phyloP scores from a whole-genome alignment of 2,329 filamentous ascomycete genomes.

The Diaporthe sp. region DNA sequence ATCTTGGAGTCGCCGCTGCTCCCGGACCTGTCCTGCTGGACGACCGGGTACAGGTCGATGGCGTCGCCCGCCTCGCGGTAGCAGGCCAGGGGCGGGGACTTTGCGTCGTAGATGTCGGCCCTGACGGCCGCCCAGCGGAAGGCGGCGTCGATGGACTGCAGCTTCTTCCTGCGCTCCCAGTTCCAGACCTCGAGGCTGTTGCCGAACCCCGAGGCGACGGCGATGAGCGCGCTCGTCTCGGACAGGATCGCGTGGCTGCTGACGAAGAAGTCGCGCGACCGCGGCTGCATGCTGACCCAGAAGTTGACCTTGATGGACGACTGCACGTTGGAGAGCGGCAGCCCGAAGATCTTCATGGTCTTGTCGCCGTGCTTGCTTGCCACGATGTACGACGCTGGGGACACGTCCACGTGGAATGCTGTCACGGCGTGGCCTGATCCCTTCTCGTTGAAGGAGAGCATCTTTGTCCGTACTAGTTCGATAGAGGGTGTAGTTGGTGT shows the following conservation, averaged over 20 bases:
- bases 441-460: constrained; percentile 49
- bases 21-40: constrained; percentile 41
- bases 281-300: constrained; percentile 54
- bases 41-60: constrained; percentile 52
- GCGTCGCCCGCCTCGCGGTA: constrained; percentile 51
- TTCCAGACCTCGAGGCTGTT: constrained; percentile 56
- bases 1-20: background rate
- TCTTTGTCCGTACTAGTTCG: constrained; percentile 40
- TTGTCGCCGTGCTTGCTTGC: constrained; percentile 53
- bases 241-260: constrained; percentile 58
- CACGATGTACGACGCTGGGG: constrained; percentile 50
- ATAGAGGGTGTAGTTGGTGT: background rate
- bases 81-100: constrained; percentile 52
- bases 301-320: constrained; percentile 54
- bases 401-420: constrained; percentile 55
- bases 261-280: constrained; percentile 59
- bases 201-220: constrained; percentile 56
- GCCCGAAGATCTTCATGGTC: constrained; percentile 48
- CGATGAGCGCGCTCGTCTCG: constrained; percentile 53
- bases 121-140: constrained; percentile 55
- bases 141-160: constrained; percentile 55
- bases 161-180: constrained; percentile 54
- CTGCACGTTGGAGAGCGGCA: constrained; percentile 46
- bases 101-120: constrained; percentile 52
- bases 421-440: constrained; percentile 46